Base-by-base conservation (phyloP, 768 basidiomycete species). In the Agrocybe praecox region DNA sequence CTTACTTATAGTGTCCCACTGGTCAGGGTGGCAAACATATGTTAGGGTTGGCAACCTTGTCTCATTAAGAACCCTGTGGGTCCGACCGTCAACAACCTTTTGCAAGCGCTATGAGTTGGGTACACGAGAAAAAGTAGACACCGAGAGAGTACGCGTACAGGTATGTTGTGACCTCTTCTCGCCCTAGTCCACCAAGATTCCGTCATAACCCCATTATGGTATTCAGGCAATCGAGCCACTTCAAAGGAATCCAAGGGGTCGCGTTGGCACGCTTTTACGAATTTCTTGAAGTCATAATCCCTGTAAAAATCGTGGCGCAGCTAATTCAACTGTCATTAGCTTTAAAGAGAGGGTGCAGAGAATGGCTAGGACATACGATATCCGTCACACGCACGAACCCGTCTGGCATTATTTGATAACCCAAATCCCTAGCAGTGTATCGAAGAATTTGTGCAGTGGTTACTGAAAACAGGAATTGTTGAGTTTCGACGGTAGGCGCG, bases 301-400 rank as follows among this genome's bases (percentile, higher is more conserved):
- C 55, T 54, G 33, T 60, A 65, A 2, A 53, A 56, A 8, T 47
- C 44, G 42, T 55, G 55, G 15, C 57, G 49, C 40, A 61, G 29
- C 62, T 59, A 24, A 5, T 18, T 7, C 18, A 19, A 34, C 19
- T 5, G 40, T 17, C 19, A 26, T 51, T 44, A n/a, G 26, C 17
- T 56, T 22, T 43, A 11, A 17, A 14, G 21, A 18, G n/a, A 36
- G 2, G 32, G 33, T 34, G 4, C 19, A 34, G 40, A 40, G 24
- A n/a, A 22, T 23, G 18, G 45, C 49, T 32, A 42, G 9, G 33
- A 75, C 89, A 62, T 65, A 94, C 93, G 54, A 94, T 72, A 46
- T 92, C 89, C 14, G 76, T 69, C 7, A 94, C 82, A 49, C 80
- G 80, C 22, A 89, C 83, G 67, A 85, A 95, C 1, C 94, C 94